These are phyloP conservation scores for Boletus albobrunnescens DNA, from an alignment of 1,284 basidiomycete genomes.

Conservation along the genomic window DNA sequence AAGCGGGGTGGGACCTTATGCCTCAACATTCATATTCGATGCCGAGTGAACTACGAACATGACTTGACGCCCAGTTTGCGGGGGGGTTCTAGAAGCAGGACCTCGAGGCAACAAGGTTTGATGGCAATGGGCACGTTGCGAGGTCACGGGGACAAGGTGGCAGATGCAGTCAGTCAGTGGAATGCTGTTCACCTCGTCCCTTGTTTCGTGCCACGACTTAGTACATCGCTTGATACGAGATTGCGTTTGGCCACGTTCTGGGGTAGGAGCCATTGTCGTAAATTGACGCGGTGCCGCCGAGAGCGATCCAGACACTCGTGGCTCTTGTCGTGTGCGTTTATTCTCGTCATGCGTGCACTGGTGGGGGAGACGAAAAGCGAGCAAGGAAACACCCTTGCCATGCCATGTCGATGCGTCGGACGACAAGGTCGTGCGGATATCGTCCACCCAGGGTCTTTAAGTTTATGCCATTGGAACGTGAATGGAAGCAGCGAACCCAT, in stretches of 20 bases:
- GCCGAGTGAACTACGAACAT: conserved; percentile 5
- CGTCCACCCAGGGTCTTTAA: conserved; percentile 19
- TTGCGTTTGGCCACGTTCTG: conserved; percentile 23
- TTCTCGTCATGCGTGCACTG: not conserved
- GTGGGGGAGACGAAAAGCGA: not conserved
- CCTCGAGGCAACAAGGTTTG: conserved; percentile 33
- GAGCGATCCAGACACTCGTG: conserved; percentile 3
- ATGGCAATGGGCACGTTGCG: conserved; percentile 12
- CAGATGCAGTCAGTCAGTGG: conserved; percentile 13
- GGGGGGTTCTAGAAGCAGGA: conserved; percentile 10
- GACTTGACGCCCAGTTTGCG: not conserved
- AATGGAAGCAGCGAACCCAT: too few species aligned
- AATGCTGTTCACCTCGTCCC: not conserved
- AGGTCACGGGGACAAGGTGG: conserved; percentile 18
- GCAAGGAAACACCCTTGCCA: conserved; percentile 4
- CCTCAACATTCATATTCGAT: conserved; percentile 9
- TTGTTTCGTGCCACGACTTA: not conserved
- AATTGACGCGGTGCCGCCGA: conserved; percentile 16
- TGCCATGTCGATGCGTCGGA: not conserved
- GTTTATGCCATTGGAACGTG: too few species aligned
- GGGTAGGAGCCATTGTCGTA: conserved; percentile 18
- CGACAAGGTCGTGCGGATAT: conserved; percentile 16
- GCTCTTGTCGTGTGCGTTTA: not conserved
- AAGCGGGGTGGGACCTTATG: conserved; percentile 1
- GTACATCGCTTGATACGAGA: too few species aligned